Percentiles rank a stretch among this genome's conserved stretches.
phyloP scores from a whole-genome alignment of 2,329 filamentous ascomycete genomes.

The Tolypocladium album region DNA sequence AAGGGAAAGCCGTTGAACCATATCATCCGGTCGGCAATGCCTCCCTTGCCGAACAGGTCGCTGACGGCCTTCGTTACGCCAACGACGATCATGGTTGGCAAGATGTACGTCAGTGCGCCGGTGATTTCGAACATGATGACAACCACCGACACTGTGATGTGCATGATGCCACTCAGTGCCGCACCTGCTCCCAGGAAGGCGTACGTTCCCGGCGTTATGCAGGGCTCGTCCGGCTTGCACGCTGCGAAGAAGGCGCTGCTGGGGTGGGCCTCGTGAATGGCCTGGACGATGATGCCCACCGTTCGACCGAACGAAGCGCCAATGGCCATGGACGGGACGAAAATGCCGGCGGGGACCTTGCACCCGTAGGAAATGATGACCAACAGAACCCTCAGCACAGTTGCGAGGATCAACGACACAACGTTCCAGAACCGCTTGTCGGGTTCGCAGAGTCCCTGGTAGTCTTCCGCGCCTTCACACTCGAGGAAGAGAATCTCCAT shows the following conservation, averaged over 20 bases:
- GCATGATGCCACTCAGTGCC: conserved; percentile 92
- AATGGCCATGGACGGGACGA: conserved; percentile 96
- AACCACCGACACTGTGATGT: conserved; percentile 90
- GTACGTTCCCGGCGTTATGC: conserved; percentile 95
- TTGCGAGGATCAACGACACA: conserved; percentile 66
- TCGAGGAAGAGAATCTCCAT: conserved; percentile 97
- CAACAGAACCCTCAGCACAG: conserved; percentile 67
- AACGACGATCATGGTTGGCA: conserved; percentile 98
- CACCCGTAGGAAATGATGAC: conserved; percentile 96
- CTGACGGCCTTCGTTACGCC: conserved; percentile 91
- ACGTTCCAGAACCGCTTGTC: conserved; percentile 71
- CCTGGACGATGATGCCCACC: conserved; percentile 89
- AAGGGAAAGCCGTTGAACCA: conserved; percentile 98
- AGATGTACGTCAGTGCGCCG: conserved; percentile 90
- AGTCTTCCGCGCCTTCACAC: conserved; percentile 81
- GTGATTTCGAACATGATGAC: conserved; percentile 99
- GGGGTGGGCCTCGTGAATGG: conserved; percentile 75
- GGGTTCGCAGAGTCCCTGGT: conserved; percentile 76
- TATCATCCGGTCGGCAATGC: conserved; percentile 96
- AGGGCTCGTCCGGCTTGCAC: conserved; percentile 84
- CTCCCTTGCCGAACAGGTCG: conserved; percentile 86
- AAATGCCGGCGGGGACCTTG: conserved; percentile 96
- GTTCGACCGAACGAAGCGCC: conserved; percentile 89
- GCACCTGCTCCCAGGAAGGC: conserved; percentile 90
- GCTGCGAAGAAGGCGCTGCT: conserved; percentile 75